These are phyloP conservation scores for Grosmannia penicillata DNA, from an alignment of 2,329 filamentous ascomycete genomes.

Conservation along the genomic window DNA sequence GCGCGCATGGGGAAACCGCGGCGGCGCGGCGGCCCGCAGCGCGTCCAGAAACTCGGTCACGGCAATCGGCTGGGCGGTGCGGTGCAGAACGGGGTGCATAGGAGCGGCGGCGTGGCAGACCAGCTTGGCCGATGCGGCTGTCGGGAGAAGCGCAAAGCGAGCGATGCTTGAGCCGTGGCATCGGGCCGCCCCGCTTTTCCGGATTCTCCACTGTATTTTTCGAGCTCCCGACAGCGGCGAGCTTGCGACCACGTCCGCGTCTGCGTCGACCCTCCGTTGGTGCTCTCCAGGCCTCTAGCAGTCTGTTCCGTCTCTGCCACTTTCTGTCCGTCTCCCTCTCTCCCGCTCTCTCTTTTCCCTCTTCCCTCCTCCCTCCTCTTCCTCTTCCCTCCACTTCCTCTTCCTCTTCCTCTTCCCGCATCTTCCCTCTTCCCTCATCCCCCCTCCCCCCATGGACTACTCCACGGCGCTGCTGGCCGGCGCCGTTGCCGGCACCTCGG, in stretches of 20 bases:
- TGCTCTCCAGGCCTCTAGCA: no score
- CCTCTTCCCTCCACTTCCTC: background rate
- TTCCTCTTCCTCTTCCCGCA: background rate
- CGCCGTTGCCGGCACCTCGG: constrained; percentile 82
- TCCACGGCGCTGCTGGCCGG: constrained; percentile 59
- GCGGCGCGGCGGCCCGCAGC: constrained; percentile 31
- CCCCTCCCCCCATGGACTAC: constrained; percentile 26
- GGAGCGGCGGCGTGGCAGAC: background rate
- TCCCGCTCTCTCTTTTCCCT: background rate
- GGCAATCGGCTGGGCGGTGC: constrained; percentile 23
- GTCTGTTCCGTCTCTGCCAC: background rate
- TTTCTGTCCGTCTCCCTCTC: background rate
- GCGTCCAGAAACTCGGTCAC: constrained; percentile 30
- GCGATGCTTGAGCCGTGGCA: background rate
- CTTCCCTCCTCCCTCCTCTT: no score
- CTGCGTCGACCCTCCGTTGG: no score
- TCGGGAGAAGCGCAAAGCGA: background rate
- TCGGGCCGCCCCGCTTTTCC: no score
- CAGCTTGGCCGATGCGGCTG: background rate
- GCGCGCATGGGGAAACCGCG: constrained; percentile 30
- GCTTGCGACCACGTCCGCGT: no score
- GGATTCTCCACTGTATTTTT: no score
- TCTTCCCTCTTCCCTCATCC: no score
- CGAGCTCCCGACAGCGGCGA: no score
- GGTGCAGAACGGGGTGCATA: constrained; percentile 21